phyloP scores from a whole-genome alignment of 1,139 yeast species.

The Kodamaea suecica region DNA sequence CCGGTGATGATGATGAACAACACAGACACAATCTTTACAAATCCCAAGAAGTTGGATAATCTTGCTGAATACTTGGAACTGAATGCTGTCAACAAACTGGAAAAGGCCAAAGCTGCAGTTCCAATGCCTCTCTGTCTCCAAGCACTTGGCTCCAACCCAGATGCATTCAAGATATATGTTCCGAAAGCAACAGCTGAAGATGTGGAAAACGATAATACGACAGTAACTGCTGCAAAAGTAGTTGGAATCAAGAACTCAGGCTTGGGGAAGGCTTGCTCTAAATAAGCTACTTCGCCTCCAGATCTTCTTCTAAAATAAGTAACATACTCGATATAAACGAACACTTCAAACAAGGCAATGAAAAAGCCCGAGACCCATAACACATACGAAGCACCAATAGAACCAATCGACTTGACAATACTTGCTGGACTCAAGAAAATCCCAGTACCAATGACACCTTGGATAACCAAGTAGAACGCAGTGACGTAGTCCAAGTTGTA shows the following conservation, averaged over 20 bases:
- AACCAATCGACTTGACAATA: slow-evolving; percentile 35
- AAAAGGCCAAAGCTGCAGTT: slow-evolving; percentile 31
- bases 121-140: slow-evolving; percentile 47
- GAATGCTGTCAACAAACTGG: slow-evolving; percentile 22
- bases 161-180: slow-evolving; percentile 36
- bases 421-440: slow-evolving; percentile 42
- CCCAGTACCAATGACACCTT: slow-evolving; percentile 47
- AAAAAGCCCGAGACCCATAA: slow-evolving; percentile 40
- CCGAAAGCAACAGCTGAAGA: slow-evolving; percentile 46
- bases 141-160: slow-evolving; percentile 28
- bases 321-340: slow-evolving; percentile 37
- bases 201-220: slow-evolving; percentile 37
- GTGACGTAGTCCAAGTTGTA: slow-evolving; percentile 31
- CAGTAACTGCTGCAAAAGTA: slow-evolving; percentile 40
- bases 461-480: slow-evolving; percentile 33
- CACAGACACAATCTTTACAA: slow-evolving; percentile 36
- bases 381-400: slow-evolving; percentile 41
- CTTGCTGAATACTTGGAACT: slow-evolving; percentile 33
- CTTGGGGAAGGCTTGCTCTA: slow-evolving; percentile 42
- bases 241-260: slow-evolving; percentile 41
- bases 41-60: slow-evolving; percentile 35
- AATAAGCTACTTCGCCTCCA: slow-evolving; percentile 44
- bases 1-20: slow-evolving; percentile 25
- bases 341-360: slow-evolving; percentile 33
- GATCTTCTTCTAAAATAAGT: slow-evolving; percentile 36